Percentiles rank a stretch among this genome's conserved stretches.
These are phyloP conservation scores for Russula abietina DNA, from an alignment of 768 basidiomycete genomes.

Conservation along the genomic window DNA sequence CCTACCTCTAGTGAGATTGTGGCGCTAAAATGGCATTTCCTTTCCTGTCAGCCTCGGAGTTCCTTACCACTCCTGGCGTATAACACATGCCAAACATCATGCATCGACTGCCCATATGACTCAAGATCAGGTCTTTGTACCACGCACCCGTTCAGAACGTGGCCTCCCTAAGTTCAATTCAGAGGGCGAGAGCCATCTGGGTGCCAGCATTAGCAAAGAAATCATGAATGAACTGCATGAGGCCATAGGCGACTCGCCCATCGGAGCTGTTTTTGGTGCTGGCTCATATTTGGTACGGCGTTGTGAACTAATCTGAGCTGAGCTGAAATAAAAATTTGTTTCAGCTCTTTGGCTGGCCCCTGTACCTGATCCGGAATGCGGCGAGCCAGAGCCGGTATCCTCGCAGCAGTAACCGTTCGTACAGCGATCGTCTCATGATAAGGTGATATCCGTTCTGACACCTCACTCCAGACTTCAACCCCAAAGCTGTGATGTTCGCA, in stretches of 20 bases:
- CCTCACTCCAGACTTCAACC: slow-evolving; percentile 58
- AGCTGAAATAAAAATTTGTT: not conserved
- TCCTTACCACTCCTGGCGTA: slow-evolving; percentile 95
- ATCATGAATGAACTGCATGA: slow-evolving; percentile 74
- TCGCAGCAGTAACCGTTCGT: slow-evolving; percentile 68
- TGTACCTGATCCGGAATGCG: slow-evolving; percentile 76
- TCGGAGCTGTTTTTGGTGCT: slow-evolving; percentile 52
- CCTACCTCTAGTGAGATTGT: not conserved
- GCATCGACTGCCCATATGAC: slow-evolving; percentile 91
- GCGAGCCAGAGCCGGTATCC: slow-evolving; percentile 85
- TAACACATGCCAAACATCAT: slow-evolving; percentile 92
- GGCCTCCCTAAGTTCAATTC: slow-evolving; percentile 63
- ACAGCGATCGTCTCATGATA: not conserved
- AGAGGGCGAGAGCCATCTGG: slow-evolving; percentile 56
- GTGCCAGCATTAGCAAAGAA: slow-evolving; percentile 58
- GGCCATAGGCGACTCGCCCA: slow-evolving; percentile 86
- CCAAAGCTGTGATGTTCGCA: slow-evolving; percentile 74
- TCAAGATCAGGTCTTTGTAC: slow-evolving; percentile 94
- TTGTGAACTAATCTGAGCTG: not conserved
- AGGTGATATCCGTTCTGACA: not conserved
- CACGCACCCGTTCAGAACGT: slow-evolving; percentile 72
- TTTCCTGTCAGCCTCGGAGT: slow-evolving; percentile 65
- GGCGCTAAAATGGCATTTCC: slow-evolving; percentile 1
- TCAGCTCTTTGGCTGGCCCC: slow-evolving; percentile 78
- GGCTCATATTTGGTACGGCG: slow-evolving; percentile 51